Evolutionary conservation across 768 basidiomycete genomes (phyloP), one percentile per base, ranked within the genome.

Genomic region (Russula sp.): DNA sequence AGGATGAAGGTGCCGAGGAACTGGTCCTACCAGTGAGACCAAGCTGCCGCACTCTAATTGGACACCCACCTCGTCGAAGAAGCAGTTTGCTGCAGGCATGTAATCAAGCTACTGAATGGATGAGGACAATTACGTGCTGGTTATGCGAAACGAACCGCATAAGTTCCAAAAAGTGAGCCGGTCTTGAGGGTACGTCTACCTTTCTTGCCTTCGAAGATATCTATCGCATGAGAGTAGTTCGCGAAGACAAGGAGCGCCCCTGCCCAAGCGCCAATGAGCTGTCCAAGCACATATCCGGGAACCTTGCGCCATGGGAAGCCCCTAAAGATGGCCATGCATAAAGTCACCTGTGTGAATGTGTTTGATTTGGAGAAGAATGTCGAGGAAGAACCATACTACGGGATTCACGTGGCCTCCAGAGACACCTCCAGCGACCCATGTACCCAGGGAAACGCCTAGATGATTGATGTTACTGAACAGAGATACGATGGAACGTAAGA

Each of bases 251-350:
- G 27, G 27, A 27, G 27, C 2, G 27, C 27, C 27, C 27, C 27
- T 27, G 27, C 27, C 27, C 27, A 27, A 27, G 27, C 27, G 27
- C 27, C 27, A 27, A 27, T 27, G 27, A 27, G 27, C 3, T 27
- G 27, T 27, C 84, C 80, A 54, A 83, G 69, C 52, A 88, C 80
- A 71, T 84, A 91, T 27, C 68, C 78, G 0, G 91, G 91, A 0
- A 91, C 91, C 71, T 92, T 92, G 67, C 78, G 80, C 86, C 88
- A 88, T 0, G 91, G 4, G 27, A 27, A 27, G 27, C 27, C 27
- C 27, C 27, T 27, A 27, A 27, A 27, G 27, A 27, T 27, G 27
- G 87, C 88, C 50, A 91, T 69, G 13, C 84, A 79, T 54, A 93
- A 73, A 18, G 90, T 93, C 27, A 91, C 79, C 85, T 86, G 34